Percentiles rank a stretch among this genome's conserved stretches.
Evolutionary conservation across 257 asterid species (phyloP).

Genomic region (Rubia yunnanensis): DNA sequence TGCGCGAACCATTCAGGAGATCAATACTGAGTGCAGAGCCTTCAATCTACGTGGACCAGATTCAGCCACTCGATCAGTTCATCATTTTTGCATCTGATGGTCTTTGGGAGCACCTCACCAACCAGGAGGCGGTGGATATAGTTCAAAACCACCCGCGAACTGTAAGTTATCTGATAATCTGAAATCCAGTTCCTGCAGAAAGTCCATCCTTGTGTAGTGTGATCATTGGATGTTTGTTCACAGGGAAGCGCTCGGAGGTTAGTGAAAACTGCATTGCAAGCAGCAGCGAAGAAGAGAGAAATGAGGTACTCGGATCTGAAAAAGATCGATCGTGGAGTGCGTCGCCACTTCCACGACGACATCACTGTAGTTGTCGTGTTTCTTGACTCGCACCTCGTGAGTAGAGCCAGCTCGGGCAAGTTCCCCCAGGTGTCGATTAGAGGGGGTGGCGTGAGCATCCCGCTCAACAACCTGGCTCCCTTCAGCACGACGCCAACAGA

Average conservation of each 20-base stretch:
- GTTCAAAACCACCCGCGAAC: constrained; percentile 56
- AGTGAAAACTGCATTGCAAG: constrained; percentile 68
- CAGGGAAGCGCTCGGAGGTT: constrained; percentile 85
- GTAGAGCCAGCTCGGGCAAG: constrained; percentile 53
- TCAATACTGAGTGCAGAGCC: constrained; percentile 75
- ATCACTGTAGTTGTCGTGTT: constrained; percentile 69
- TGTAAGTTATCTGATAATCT: constrained; percentile 31
- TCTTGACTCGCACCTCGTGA: constrained; percentile 61
- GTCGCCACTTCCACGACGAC: constrained; percentile 87
- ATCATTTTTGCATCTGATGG: constrained; percentile 78
- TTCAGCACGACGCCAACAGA: constrained; percentile 26
- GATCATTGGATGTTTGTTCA: background rate
- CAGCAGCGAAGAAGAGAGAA: constrained; percentile 88
- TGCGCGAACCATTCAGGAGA: constrained; percentile 50
- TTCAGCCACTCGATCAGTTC: constrained; percentile 64
- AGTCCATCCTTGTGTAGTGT: background rate
- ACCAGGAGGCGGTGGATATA: constrained; percentile 70
- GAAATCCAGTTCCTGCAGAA: background rate
- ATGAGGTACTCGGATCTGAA: constrained; percentile 92
- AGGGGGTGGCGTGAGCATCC: constrained; percentile 50
- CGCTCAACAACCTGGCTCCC: constrained; percentile 46
- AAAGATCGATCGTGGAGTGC: constrained; percentile 77
- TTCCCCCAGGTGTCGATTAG: constrained; percentile 50
- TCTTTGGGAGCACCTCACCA: constrained; percentile 78
- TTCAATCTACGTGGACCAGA: constrained; percentile 42